Base-by-base conservation (phyloP, 768 basidiomycete species). In the Candolleomyces eurysporus region DNA sequence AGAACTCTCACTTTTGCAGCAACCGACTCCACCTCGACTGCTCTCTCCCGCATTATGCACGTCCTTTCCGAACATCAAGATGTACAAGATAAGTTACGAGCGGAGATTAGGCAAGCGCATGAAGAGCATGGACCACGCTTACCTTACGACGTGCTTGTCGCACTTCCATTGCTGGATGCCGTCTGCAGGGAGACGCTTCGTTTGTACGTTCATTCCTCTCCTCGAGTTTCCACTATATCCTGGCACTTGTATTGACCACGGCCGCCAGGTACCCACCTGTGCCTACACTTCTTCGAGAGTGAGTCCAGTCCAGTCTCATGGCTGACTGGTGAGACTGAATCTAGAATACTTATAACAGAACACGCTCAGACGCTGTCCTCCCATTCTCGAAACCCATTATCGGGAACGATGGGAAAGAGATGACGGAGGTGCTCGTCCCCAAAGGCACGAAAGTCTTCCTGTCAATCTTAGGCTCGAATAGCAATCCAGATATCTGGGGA, bases 1-100 rank as follows among this genome's bases (percentile, higher is more conserved):
- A 79, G 77, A 19, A 69, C 74, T 0, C 65, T 82, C 11, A 72
- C 76, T 13, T 75, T 79, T 57, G 77, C 78, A 0, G 79, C 73
- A 1, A 76, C 72, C 54, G 80, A 82, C 60, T 81, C 79, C 2
- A 80, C 79, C 0, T 78, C 79, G 1, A 70, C 65, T 3, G 74
- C 76, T 1, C 61, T 82, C 2, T 67, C 71, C 0, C 72, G 77
- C 4, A 73, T 70, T 4, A 58, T 82, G 1, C 64, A 70, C 45
- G 48, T 76, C 0, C 71, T 81, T 0, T 64, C 76, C 0, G 46
- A 67, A 13, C 72, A 77, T 55, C 73, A 70, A 2, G 73, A 78
- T 2, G 72, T 68, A 11, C 82, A 83, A 66, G 67, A 69, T 1
- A 76, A 65, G 49, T 65, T 82, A 3, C 71, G 79, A 16, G 48